Conservation (phyloP, 1,284 basidiomycete species). For the Leccinum subfulvum region DNA sequence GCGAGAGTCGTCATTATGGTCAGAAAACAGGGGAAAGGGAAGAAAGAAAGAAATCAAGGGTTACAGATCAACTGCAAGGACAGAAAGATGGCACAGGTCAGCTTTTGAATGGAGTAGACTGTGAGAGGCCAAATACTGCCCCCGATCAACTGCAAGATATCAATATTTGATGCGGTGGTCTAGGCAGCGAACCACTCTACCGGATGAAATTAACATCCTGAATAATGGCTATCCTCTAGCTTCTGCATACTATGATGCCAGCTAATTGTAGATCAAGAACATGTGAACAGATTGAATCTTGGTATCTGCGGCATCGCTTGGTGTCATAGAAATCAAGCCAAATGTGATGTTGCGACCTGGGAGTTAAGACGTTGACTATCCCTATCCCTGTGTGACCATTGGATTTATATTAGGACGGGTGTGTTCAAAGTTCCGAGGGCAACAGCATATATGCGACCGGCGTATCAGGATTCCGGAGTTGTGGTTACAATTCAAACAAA, state of each 20-base stretch:
- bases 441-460: neutral
- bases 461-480: neutral
- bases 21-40: neutral
- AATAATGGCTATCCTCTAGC: neutral
- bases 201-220: neutral
- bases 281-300: neutral
- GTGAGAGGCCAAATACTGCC: conserved; percentile 16
- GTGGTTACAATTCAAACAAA: neutral
- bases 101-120: conserved; percentile 18
- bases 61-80: conserved; percentile 23
- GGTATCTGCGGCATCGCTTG: neutral
- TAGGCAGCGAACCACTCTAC: neutral
- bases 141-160: neutral
- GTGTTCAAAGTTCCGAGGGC: neutral
- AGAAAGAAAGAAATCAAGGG: neutral
- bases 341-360: neutral
- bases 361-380: neutral
- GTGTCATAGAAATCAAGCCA: neutral
- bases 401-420: neutral
- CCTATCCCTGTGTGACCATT: neutral
- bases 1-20: conserved; percentile 21
- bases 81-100: neutral
- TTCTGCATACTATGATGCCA: neutral
- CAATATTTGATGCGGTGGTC: conserved; percentile 3
- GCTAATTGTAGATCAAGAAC: neutral